Evolutionary conservation across 768 basidiomycete genomes (phyloP).

Genomic region (Lactarius psammicola): DNA sequence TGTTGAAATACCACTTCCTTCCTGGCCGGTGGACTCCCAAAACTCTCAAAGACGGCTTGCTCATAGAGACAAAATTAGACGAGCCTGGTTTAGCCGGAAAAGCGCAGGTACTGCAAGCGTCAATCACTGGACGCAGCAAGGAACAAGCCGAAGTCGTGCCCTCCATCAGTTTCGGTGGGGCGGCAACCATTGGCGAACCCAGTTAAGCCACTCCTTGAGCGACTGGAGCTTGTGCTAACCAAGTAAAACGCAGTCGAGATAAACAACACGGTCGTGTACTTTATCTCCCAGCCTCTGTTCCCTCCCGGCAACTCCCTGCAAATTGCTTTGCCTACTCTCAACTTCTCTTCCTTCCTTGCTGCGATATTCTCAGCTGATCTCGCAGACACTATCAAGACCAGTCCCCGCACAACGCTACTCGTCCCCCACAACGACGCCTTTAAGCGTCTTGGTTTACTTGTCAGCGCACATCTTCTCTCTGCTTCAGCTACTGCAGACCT

Average conservation of each 20-base stretch:
- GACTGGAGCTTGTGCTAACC: conserved; percentile 12
- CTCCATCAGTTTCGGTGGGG: conserved; percentile 80
- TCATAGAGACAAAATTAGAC: conserved; percentile 76
- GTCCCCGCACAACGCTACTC: conserved; percentile 74
- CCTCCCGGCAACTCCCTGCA: conserved; percentile 82
- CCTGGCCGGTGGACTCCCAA: conserved; percentile 72
- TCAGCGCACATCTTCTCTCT: conserved; percentile 82
- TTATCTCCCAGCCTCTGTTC: conserved; percentile 76
- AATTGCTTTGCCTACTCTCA: conserved; percentile 77
- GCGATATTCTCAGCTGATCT: conserved; percentile 84
- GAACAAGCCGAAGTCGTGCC: conserved; percentile 48
- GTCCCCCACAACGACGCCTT: conserved; percentile 92
- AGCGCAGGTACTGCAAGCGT: conserved; percentile 68
- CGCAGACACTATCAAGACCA: conserved; percentile 61
- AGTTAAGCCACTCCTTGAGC: conserved; percentile 46
- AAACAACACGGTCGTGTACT: conserved; percentile 83
- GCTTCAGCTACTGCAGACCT: conserved; percentile 77
- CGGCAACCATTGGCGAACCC: conserved; percentile 71
- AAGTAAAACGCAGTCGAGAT: conserved; percentile 53
- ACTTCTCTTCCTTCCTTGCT: conserved; percentile 88
- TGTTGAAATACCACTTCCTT: conserved; percentile 88
- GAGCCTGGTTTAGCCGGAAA: conserved; percentile 68
- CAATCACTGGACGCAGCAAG: conserved; percentile 55
- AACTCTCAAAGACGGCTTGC: conserved; percentile 68
- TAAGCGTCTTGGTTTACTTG: conserved; percentile 75